phyloP scores from a whole-genome alignment of 2,329 filamentous ascomycete genomes.

The Emericellopsis atlantica region DNA sequence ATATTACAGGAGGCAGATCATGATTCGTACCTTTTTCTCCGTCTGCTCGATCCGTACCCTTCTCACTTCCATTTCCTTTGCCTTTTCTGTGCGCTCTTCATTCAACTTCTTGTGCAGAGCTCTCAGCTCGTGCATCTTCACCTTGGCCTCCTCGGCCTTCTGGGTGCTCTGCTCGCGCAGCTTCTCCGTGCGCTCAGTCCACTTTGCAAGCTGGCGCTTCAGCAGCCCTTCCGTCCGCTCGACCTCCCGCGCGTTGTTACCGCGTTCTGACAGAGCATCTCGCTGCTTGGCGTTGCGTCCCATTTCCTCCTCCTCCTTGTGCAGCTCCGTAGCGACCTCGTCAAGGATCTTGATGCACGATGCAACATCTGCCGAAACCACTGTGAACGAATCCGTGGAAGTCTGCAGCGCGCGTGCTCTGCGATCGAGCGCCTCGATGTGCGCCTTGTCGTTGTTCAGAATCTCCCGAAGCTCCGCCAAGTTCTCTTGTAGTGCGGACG shows the following conservation, averaged over 20 bases:
- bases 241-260: conserved; percentile 82
- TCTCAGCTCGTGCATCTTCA: conserved; percentile 82
- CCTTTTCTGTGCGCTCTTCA: conserved; percentile 76
- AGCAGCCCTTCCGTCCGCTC: conserved; percentile 78
- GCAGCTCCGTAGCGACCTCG: conserved; percentile 71
- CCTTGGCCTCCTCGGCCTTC: conserved; percentile 70
- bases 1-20: background rate
- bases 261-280: conserved; percentile 77
- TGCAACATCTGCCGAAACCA: conserved; percentile 75
- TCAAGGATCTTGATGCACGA: conserved; percentile 82
- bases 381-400: conserved; percentile 76
- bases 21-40: conserved; percentile 73
- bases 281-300: conserved; percentile 67
- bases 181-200: conserved; percentile 76
- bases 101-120: conserved; percentile 68
- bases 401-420: conserved; percentile 84
- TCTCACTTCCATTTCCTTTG: conserved; percentile 81
- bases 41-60: conserved; percentile 94
- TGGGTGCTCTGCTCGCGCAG: conserved; percentile 68
- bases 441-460: conserved; percentile 63
- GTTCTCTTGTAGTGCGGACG: conserved; percentile 67
- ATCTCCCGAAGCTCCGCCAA: conserved; percentile 73
- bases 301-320: conserved; percentile 85
- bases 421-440: conserved; percentile 80
- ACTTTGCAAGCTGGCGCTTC: conserved; percentile 72